Evolutionary conservation across 108 stramenopile species (phyloP).

Genomic region (Epithemia pelagica): DNA sequence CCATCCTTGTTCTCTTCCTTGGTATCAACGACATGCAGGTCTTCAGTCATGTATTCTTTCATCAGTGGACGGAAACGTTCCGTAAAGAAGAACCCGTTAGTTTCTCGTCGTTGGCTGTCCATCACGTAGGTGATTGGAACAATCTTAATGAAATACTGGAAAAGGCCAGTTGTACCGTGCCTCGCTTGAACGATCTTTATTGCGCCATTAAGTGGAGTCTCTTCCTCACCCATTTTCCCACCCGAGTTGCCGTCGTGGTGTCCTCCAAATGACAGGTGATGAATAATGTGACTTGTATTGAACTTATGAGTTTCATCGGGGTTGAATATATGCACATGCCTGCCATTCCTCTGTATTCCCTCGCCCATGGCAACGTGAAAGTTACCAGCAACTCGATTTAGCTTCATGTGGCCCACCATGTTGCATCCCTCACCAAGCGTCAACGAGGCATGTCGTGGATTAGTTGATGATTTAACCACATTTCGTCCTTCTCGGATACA

Average conservation of each 20-base stretch:
- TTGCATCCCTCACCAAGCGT: constrained; percentile 88
- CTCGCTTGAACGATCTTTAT: constrained; percentile 62
- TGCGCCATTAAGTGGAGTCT: constrained; percentile 57
- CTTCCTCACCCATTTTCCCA: constrained; percentile 20
- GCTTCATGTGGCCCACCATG: constrained; percentile 81
- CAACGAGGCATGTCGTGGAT: constrained; percentile 46
- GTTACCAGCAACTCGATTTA: constrained; percentile 95
- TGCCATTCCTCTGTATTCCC: constrained; percentile 86
- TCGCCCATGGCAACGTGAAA: constrained; percentile 98
- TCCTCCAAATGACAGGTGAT: constrained; percentile 84
- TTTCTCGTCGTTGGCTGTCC: constrained; percentile 21
- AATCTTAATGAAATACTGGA: constrained; percentile 95
- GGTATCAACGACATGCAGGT: constrained; percentile 29
- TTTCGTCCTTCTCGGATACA: constrained; percentile 88
- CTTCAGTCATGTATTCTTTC: constrained; percentile 44
- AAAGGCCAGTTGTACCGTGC: constrained; percentile 80
- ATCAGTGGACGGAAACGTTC: constrained; percentile 86
- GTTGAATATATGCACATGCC: constrained; percentile 82
- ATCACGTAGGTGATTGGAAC: constrained; percentile 83
- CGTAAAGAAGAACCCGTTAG: constrained; percentile 83
- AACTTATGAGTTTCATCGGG: constrained; percentile 87
- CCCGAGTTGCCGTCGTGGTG: constrained; percentile 1
- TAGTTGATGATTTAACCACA: neutral
- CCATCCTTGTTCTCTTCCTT: constrained; percentile 21
- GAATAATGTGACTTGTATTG: constrained; percentile 92